These are phyloP conservation scores for Zostera marina DNA, from an alignment of 116 monocot genomes.

Conservation along the genomic window DNA sequence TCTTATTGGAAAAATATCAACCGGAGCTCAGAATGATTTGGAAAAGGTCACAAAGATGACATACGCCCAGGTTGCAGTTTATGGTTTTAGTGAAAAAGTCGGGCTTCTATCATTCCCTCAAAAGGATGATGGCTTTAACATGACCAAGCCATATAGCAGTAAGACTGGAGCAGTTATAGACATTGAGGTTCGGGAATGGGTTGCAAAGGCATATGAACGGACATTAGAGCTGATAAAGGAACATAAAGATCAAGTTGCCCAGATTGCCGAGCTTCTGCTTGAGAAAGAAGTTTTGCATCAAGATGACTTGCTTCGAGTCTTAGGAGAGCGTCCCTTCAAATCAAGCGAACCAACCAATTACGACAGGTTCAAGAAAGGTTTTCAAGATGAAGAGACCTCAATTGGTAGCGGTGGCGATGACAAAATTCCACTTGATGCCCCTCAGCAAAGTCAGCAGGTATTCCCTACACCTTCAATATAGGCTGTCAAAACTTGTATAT, in stretches of 20 bases:
- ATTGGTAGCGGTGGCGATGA: too few relatives aligned
- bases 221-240: constrained; percentile 49
- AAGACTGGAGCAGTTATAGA: constrained; percentile 85
- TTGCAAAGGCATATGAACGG: constrained; percentile 57
- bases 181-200: constrained; percentile 77
- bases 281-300: constrained; percentile 98
- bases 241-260: constrained; percentile 55
- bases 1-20: constrained; percentile 82
- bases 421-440: too few relatives aligned
- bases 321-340: constrained; percentile 78
- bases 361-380: constrained; percentile 62
- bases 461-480: too few relatives aligned
- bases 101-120: constrained; percentile 94
- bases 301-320: constrained; percentile 56
- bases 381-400: constrained; percentile 13
- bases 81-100: constrained; percentile 93
- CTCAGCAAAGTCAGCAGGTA: too few relatives aligned
- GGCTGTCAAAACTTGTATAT: too few relatives aligned
- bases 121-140: constrained; percentile 50
- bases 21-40: constrained; percentile 89
- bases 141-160: constrained; percentile 84
- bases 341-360: constrained; percentile 67
- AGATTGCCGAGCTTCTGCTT: constrained; percentile 80
- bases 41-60: constrained; percentile 99
- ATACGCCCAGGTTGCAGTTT: constrained; percentile 90